A percentile compares a stretch with the other conserved stretches of the same genome.
These are phyloP conservation scores for Lactarius evosmus DNA, from an alignment of 768 basidiomycete species.

Conservation along the genomic window DNA sequence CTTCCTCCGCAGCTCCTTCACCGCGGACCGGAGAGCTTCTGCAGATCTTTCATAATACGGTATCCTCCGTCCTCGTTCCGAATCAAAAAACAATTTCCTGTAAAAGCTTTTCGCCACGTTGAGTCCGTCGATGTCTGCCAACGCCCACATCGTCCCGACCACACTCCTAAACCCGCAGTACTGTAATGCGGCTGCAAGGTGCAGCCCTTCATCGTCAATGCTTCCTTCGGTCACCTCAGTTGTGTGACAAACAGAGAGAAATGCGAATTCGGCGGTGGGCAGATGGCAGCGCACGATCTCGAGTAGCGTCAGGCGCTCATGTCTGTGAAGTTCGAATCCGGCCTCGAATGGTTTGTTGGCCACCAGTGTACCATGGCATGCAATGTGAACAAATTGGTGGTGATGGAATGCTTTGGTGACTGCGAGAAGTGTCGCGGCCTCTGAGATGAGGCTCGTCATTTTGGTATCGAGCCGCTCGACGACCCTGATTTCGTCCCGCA, in stretches of 20 bases:
- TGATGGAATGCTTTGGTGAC: not conserved
- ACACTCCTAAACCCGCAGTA: too few relatives aligned
- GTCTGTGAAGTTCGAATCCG: conserved; percentile 4
- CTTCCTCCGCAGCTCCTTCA: not conserved
- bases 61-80: not conserved
- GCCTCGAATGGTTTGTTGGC: conserved; percentile 1
- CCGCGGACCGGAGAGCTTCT: conserved; percentile 1
- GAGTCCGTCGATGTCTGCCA: too few relatives aligned
- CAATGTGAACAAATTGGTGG: conserved; percentile 1
- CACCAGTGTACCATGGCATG: conserved; percentile 11
- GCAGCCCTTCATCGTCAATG: too few relatives aligned
- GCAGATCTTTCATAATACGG: not conserved
- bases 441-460: not conserved
- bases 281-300: too few relatives aligned
- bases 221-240: not conserved
- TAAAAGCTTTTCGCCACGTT: not conserved
- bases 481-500: too few relatives aligned
- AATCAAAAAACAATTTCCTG: not conserved
- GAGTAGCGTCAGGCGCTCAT: conserved; percentile 1
- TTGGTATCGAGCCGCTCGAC: too few relatives aligned
- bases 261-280: too few relatives aligned
- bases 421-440: not conserved
- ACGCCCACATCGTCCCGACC: too few relatives aligned
- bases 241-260: conserved; percentile 20
- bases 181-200: too few relatives aligned